Evolutionary conservation across 805 yeast genomes (phyloP).

Genomic region (Kregervanrija delftensis): DNA sequence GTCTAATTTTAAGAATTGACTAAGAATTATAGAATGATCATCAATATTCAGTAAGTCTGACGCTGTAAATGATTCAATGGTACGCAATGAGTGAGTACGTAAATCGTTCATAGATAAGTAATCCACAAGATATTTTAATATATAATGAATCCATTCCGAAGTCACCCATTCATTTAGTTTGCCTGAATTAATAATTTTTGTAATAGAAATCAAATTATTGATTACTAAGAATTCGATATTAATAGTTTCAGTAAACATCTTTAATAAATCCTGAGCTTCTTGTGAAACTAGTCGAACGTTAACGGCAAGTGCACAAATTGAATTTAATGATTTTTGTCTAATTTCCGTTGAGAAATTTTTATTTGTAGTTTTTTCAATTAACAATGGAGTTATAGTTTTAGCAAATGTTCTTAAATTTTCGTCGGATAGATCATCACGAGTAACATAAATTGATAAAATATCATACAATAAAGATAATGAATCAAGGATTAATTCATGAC

Average conservation of each 20-base stretch:
- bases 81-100: slow-evolving; percentile 12
- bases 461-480: slow-evolving; percentile 17
- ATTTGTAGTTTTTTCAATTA: slow-evolving; percentile 19
- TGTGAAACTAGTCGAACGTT: slow-evolving; percentile 8
- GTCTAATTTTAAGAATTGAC: slow-evolving; percentile 5
- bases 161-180: slow-evolving; percentile 6
- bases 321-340: slow-evolving; percentile 21
- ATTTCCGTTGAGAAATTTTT: slow-evolving; percentile 29
- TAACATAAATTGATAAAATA: slow-evolving; percentile 12
- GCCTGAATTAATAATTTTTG: slow-evolving; percentile 11
- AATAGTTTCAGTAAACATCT: slow-evolving; percentile 19
- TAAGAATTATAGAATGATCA: slow-evolving; percentile 5
- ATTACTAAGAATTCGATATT: slow-evolving; percentile 23
- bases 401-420: slow-evolving; percentile 3
- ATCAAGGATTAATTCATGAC: slow-evolving; percentile 28
- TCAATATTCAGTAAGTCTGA: slow-evolving; percentile 6
- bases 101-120: slow-evolving; percentile 18
- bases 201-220: slow-evolving; percentile 17
- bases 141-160: slow-evolving; percentile 15
- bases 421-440: slow-evolving; percentile 5
- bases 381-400: slow-evolving; percentile 7
- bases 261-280: slow-evolving; percentile 5
- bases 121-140: slow-evolving; percentile 13
- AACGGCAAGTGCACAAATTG: slow-evolving; percentile 14
- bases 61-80: slow-evolving; percentile 9